Evolutionary conservation across 768 basidiomycete genomes (phyloP).

Genomic region (Omphalotus guepiniiformis): DNA sequence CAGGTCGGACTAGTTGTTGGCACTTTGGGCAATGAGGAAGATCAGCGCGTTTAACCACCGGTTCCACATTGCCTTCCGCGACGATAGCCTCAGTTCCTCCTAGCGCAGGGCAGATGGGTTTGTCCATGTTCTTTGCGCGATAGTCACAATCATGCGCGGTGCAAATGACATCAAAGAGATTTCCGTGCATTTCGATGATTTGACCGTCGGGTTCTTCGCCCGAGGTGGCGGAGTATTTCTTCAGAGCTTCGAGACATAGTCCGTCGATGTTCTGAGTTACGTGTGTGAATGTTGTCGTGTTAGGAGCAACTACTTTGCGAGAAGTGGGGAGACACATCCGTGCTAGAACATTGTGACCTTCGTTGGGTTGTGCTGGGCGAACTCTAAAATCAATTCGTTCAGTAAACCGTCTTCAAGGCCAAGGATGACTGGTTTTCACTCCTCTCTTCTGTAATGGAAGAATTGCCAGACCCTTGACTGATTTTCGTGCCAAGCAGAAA

Average conservation of each 20-base stretch:
- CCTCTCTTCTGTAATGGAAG: slow-evolving; percentile 15
- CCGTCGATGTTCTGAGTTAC: slow-evolving; percentile 23
- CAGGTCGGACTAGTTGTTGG: slow-evolving; percentile 22
- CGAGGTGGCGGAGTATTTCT: not conserved
- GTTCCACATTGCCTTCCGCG: slow-evolving; percentile 8
- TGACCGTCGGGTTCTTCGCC: slow-evolving; percentile 3
- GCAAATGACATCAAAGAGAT: slow-evolving; percentile 20
- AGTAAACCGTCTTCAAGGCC: not conserved
- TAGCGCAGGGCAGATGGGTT: slow-evolving; percentile 20
- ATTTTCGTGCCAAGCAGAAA: slow-evolving; percentile 12
- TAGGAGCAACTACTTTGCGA: slow-evolving; percentile 10
- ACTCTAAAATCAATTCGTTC: slow-evolving; percentile 10
- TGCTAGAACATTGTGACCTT: slow-evolving; percentile 23
- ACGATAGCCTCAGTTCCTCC: slow-evolving; percentile 15
- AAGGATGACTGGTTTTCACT: slow-evolving; percentile 2
- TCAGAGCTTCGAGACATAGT: slow-evolving; percentile 11
- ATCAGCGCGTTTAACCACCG: slow-evolving; percentile 12
- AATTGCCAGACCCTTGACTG: slow-evolving; percentile 17
- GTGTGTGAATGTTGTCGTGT: slow-evolving; percentile 9
- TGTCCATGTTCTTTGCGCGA: slow-evolving; percentile 10
- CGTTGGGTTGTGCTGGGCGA: slow-evolving; percentile 19
- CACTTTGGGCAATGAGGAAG: slow-evolving; percentile 22
- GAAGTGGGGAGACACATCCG: slow-evolving; percentile 5
- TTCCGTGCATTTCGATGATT: slow-evolving; percentile 27
- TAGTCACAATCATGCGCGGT: slow-evolving; percentile 17